Base-by-base conservation (phyloP, 2,329 filamentous ascomycete genomes). In the Herpomyces periplanetae region DNA sequence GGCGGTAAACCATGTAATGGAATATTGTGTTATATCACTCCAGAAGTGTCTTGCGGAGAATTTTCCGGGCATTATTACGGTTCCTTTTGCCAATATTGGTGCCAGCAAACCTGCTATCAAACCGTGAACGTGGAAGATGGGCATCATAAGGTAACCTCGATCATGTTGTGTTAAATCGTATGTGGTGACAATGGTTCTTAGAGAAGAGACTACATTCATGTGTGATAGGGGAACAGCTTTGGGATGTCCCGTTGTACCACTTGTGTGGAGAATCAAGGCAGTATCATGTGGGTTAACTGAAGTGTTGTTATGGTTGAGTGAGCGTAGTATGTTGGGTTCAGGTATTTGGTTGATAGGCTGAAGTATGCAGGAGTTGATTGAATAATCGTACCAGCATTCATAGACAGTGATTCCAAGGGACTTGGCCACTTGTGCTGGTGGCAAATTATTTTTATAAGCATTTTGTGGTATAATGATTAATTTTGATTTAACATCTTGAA, bases 151-250 rank as follows among this genome's bases (percentile, higher is more conserved):
- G 49, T 71, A 60, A 11, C 68, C 75, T 17, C 68, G 55, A 36
- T 84, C 68, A 20, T 47, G 34, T 4, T 53, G 36, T 0, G 53
- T 59, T 24, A 84, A 48, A 21, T 60, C 38, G 35, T 84, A 84
- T 4, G 68, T 84, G 23, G 49, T 44, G 31, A 62, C 48, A 33
- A 84, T 69, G 39, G 80, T 84, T 30, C 50, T 51, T 58, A 27
- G 35, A 35, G 87, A 85, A 23, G n/a, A n/a, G 5, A 84, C 51
- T 23, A 87, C 58, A 34, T 88, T 88, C 26, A 42, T 37, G 37
- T 91, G 75, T 4, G 56, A 63, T 13, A 88, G 45, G 51, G 68
- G 64, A 7, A 88, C 75, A 30, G 69, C 68, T 38, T 84, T 84
- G 24, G 68, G 68, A 23, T 66, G 47, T 15, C 68, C 69, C 6